Percentiles rank a stretch among this genome's conserved stretches.
Evolutionary conservation across 805 yeast genomes (phyloP).

Genomic region (Yarrowia sp.): DNA sequence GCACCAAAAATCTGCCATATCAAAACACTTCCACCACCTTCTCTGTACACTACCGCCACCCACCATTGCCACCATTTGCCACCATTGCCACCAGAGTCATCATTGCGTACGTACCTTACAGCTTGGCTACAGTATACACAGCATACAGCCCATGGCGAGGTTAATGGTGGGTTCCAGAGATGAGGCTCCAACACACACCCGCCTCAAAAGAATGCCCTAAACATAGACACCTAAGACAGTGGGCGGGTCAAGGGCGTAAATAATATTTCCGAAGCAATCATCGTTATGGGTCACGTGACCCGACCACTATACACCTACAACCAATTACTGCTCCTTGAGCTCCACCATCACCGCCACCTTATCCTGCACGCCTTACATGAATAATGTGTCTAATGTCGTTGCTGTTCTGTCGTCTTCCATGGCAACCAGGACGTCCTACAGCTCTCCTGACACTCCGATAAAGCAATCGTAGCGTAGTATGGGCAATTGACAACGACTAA

Average conservation of each 20-base stretch:
- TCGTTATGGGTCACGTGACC: too few relatives aligned
- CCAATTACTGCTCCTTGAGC: too few relatives aligned
- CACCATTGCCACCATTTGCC: background rate
- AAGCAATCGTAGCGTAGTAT: too few relatives aligned
- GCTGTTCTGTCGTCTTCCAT: conserved; percentile 9
- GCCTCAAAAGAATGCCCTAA: background rate
- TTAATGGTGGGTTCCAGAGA: background rate
- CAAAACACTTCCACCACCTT: too few relatives aligned
- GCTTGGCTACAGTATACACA: too few relatives aligned
- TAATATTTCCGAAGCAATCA: too few relatives aligned
- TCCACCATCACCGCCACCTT: conserved; percentile 13
- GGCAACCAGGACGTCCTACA: background rate
- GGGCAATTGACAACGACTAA: too few relatives aligned
- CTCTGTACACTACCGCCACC: background rate
- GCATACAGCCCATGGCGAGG: background rate
- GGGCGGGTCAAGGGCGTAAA: too few relatives aligned
- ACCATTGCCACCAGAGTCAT: background rate
- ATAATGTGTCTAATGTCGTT: background rate
- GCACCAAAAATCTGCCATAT: too few relatives aligned
- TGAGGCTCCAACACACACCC: background rate
- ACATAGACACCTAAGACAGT: background rate
- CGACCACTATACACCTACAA: too few relatives aligned
- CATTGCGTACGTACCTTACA: too few relatives aligned
- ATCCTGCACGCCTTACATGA: conserved; percentile 16
- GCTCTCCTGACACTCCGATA: too few relatives aligned